Conservation (phyloP, 140 eudicot species). For the Bidens hawaiensis region DNA sequence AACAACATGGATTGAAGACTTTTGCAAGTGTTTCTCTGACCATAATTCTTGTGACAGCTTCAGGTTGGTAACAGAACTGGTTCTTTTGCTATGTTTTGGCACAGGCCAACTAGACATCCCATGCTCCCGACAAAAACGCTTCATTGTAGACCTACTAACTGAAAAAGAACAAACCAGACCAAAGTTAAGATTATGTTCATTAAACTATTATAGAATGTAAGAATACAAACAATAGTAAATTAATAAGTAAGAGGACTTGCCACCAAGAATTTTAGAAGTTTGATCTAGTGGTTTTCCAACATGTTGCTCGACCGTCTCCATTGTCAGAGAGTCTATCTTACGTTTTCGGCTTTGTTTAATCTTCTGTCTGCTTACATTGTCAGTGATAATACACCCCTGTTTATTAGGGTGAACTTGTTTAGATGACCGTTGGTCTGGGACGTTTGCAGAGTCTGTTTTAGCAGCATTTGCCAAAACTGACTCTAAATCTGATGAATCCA, state of each 20-base stretch:
- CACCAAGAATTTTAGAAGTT: conserved; percentile 11
- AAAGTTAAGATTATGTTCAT: background rate
- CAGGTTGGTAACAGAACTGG: background rate
- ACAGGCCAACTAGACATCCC: conserved; percentile 24
- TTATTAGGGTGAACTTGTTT: background rate
- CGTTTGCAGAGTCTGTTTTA: background rate
- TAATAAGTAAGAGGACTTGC: conserved; percentile 3
- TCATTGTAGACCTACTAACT: conserved; percentile 31
- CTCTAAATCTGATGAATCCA: background rate
- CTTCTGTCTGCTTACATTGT: background rate
- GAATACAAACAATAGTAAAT: background rate
- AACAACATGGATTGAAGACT: background rate
- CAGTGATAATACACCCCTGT: background rate
- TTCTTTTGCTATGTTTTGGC: conserved; percentile 1
- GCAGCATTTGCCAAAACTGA: background rate
- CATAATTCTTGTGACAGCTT: background rate
- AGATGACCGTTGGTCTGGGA: background rate
- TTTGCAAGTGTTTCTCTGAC: background rate
- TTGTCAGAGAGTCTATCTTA: background rate
- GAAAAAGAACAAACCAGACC: background rate
- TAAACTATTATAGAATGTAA: background rate
- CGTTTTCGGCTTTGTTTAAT: background rate
- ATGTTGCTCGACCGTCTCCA: conserved; percentile 13
- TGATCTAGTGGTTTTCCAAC: conserved; percentile 13
- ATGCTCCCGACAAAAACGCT: conserved; percentile 26